Conservation (phyloP, 2,329 filamentous ascomycete genomes). For the Ophiostoma triangulosporum region DNA sequence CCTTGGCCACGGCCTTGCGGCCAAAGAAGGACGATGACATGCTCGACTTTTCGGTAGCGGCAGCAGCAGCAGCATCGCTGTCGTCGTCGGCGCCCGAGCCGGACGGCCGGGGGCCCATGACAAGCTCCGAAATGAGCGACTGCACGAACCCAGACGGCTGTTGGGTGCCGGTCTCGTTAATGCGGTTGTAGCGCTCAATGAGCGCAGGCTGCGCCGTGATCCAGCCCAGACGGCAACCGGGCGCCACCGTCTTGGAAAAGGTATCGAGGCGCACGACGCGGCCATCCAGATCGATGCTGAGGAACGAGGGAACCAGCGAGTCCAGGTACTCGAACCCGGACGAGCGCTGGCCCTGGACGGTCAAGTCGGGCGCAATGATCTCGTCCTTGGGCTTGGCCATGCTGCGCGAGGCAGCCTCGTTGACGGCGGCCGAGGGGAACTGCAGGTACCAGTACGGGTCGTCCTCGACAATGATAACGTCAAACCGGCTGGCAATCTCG, state of each 20-base stretch:
- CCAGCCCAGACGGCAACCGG: constrained; percentile 83
- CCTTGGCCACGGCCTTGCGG: not conserved
- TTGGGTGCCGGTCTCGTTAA: constrained; percentile 66
- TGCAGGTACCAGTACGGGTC: constrained; percentile 96
- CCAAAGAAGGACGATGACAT: not conserved
- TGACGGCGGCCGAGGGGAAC: constrained; percentile 54
- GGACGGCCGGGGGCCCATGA: constrained; percentile 56
- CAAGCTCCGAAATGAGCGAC: constrained; percentile 59
- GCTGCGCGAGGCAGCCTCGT: constrained; percentile 35
- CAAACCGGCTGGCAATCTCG: constrained; percentile 64
- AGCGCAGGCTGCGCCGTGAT: constrained; percentile 72
- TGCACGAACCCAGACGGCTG: constrained; percentile 87
- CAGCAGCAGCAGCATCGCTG: not conserved
- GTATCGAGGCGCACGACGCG: constrained; percentile 84
- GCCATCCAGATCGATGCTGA: constrained; percentile 71
- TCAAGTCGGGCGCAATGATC: not conserved
- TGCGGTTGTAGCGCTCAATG: constrained; percentile 52
- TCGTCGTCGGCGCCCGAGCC: constrained; percentile 11
- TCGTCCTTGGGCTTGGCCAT: constrained; percentile 19
- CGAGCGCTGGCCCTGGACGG: constrained; percentile 22
- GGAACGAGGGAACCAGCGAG: constrained; percentile 68
- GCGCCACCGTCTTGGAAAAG: constrained; percentile 85
- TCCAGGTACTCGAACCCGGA: constrained; percentile 69
- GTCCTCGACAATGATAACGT: constrained; percentile 85
- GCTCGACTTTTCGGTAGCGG: constrained; percentile 15